Evolutionary conservation across 2,329 filamentous ascomycete species (phyloP).

Genomic region (Lasiodiplodia gonubiensis): DNA sequence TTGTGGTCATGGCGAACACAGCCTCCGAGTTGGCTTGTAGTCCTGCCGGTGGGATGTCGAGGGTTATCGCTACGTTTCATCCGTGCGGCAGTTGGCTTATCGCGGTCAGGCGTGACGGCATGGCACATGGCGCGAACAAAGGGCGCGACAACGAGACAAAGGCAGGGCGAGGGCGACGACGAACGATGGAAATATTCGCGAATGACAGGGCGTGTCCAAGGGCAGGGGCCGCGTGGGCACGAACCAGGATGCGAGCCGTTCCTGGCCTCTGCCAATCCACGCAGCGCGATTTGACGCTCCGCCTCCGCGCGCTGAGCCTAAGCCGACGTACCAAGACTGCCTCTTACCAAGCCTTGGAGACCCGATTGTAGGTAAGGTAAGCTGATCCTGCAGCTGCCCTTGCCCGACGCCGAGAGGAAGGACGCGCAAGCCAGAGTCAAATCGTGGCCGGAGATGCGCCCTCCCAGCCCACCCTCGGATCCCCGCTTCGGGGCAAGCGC

Average conservation of each 20-base stretch:
- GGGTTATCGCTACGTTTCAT: background rate
- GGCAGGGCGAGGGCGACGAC: constrained; percentile 4
- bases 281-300: constrained; percentile 11
- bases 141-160: background rate
- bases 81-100: background rate
- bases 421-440: constrained; percentile 25
- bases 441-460: constrained; percentile 7
- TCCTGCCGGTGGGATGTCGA: constrained; percentile 6
- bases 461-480: constrained; percentile 15
- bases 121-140: constrained; percentile 6
- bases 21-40: background rate
- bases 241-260: background rate
- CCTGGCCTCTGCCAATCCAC: constrained; percentile 19
- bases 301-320: constrained; percentile 24
- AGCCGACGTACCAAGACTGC: constrained; percentile 18
- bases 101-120: background rate
- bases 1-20: background rate
- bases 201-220: background rate
- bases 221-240: constrained; percentile 11
- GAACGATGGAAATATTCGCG: background rate
- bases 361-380: constrained; percentile 28
- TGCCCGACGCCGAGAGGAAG: constrained; percentile 20
- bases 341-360: constrained; percentile 20
- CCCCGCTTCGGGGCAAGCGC: constrained; percentile 22
- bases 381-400: constrained; percentile 23